These are phyloP conservation scores for Marsdenia floribunda DNA, from an alignment of 257 asterid genomes.

Conservation along the genomic window DNA sequence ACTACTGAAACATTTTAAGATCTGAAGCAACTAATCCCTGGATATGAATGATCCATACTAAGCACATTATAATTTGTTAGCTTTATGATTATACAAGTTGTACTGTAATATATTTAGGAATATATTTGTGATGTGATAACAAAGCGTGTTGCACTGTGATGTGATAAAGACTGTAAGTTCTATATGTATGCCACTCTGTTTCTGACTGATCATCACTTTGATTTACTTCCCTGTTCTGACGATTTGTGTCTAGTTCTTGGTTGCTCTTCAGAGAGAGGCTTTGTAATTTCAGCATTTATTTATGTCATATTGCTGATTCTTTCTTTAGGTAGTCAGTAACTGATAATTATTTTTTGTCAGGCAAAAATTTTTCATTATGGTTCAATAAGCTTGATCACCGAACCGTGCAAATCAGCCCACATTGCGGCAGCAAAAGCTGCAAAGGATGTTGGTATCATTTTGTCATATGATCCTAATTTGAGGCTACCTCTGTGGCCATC, in stretches of 20 bases:
- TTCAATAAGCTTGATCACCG: constrained; percentile 93
- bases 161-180: background rate
- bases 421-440: constrained; percentile 85
- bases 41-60: background rate
- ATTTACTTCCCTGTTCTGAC: background rate
- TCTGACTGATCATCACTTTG: background rate
- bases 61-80: background rate
- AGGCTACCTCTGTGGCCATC: constrained; percentile 98
- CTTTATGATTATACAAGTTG: background rate
- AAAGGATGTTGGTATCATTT: constrained; percentile 82
- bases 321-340: background rate
- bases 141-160: too few species aligned
- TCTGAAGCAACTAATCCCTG: too few species aligned
- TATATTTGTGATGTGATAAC: too few species aligned
- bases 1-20: background rate
- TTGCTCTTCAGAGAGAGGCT: background rate
- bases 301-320: background rate
- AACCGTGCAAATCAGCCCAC: constrained; percentile 95
- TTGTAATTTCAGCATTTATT: background rate
- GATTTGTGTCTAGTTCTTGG: background rate
- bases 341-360: constrained; percentile 32
- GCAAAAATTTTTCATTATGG: constrained; percentile 96
- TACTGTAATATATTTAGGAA: background rate
- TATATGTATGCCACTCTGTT: background rate
- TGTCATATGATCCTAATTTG: constrained; percentile 95